Evolutionary conservation across 106 monocot genomes (phyloP).

Genomic region (Dendrobium huoshanense): DNA sequence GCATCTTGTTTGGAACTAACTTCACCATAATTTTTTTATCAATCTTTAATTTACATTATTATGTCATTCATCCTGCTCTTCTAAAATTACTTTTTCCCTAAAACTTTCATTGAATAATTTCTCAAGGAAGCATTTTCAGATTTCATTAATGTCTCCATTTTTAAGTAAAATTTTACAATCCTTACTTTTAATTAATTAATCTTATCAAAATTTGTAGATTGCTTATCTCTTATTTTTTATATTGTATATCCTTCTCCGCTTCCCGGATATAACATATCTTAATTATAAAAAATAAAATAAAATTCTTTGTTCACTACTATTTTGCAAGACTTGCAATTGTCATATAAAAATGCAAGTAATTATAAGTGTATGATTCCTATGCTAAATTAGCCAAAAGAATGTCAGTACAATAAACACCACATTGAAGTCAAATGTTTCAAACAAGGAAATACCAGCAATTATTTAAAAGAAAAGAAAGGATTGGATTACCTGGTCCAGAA

Average conservation of each 20-base stretch:
- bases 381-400: neutral
- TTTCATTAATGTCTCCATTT: neutral
- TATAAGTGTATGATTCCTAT: neutral
- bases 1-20: neutral
- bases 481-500: slow-evolving; percentile 79
- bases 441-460: neutral
- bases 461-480: neutral
- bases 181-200: neutral
- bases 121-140: neutral
- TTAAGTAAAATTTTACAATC: neutral
- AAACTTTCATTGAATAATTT: neutral
- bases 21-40: neutral
- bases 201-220: neutral
- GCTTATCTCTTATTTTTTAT: neutral
- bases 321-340: neutral
- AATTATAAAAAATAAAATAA: neutral
- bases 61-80: neutral
- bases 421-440: neutral
- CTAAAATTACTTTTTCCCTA: neutral
- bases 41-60: neutral
- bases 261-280: neutral
- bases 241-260: neutral
- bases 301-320: neutral
- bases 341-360: neutral
- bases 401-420: neutral